These are phyloP conservation scores for Bifiguratus adelaidae DNA, from an alignment of 192 early-diverging fungal genomes.

Conservation along the genomic window DNA sequence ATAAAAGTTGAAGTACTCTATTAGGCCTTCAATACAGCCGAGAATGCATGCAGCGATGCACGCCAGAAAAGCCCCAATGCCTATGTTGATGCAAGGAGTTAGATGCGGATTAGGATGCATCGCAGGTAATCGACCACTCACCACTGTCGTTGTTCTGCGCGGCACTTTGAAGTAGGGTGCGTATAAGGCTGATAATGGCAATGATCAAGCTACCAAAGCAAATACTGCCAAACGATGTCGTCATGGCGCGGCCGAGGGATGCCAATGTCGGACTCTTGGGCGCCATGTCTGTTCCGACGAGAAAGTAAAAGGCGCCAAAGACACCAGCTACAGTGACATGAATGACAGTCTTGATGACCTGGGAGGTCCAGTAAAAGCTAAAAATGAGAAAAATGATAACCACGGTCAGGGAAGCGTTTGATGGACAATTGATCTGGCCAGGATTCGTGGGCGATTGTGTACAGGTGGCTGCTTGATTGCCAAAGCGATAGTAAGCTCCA, in stretches of 20 bases:
- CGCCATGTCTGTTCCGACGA: constrained; percentile 12
- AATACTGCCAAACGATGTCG: constrained; percentile 71
- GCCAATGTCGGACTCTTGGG: constrained; percentile 27
- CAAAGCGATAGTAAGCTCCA: constrained; percentile 30
- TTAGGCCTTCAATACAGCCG: constrained; percentile 61
- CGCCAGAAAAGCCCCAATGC: constrained; percentile 35
- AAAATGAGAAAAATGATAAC: constrained; percentile 50
- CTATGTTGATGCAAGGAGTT: neutral
- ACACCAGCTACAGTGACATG: constrained; percentile 72
- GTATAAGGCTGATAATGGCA: constrained; percentile 54
- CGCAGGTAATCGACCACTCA: neutral
- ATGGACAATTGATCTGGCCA: constrained; percentile 41
- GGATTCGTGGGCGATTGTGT: constrained; percentile 8
- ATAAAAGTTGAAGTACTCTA: constrained; percentile 75
- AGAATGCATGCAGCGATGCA: constrained; percentile 73
- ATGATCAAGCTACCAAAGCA: constrained; percentile 66
- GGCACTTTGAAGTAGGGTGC: constrained; percentile 27
- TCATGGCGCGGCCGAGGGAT: constrained; percentile 67
- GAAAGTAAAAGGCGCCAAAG: constrained; percentile 78
- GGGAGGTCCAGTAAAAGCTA: constrained; percentile 65
- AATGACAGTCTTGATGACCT: constrained; percentile 63
- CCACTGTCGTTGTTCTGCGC: neutral
- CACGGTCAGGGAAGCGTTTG: constrained; percentile 45
- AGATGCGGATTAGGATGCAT: neutral
- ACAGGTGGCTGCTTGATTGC: neutral